Percentiles rank a stretch among this genome's conserved stretches.
Conservation (phyloP, 139 green algal genomes). For the Volvox reticuliferus region DNA sequence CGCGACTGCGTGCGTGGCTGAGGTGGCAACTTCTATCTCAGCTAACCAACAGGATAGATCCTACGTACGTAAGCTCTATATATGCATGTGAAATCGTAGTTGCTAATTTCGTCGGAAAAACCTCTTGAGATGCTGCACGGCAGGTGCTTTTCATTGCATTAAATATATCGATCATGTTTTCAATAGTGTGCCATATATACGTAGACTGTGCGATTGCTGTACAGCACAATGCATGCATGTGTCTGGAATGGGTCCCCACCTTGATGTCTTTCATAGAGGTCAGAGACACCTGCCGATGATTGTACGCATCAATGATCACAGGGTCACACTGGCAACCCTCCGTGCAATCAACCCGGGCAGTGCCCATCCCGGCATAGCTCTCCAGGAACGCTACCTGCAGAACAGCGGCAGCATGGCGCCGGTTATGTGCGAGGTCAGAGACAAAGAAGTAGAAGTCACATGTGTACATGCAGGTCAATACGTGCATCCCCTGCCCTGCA, state of each 20-base stretch:
- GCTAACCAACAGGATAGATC: too few relatives aligned
- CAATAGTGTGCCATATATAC: not conserved
- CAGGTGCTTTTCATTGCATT: not conserved
- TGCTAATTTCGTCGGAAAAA: not conserved
- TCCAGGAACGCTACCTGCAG: slow-evolving; percentile 20
- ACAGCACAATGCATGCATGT: too few relatives aligned
- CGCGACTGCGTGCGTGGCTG: too few relatives aligned
- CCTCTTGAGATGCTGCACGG: not conserved
- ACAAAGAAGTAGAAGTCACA: too few relatives aligned
- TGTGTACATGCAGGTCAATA: too few relatives aligned
- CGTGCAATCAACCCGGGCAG: slow-evolving; percentile 25
- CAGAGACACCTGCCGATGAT: not conserved
- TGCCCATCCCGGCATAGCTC: slow-evolving; percentile 34
- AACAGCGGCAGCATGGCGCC: too few relatives aligned
- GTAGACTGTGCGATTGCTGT: not conserved
- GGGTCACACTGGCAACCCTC: slow-evolving; percentile 35
- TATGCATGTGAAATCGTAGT: not conserved
- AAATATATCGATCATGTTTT: not conserved
- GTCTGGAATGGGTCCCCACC: not conserved
- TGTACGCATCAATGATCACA: not conserved
- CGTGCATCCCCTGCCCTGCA: too few relatives aligned
- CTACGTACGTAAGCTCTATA: not conserved
- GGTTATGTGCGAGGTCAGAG: too few relatives aligned
- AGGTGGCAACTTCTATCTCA: too few relatives aligned
- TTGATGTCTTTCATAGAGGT: slow-evolving; percentile 19